Evolutionary conservation across 2,329 filamentous ascomycete species (phyloP).

Genomic region (Ascochyta viciae-villosae): DNA sequence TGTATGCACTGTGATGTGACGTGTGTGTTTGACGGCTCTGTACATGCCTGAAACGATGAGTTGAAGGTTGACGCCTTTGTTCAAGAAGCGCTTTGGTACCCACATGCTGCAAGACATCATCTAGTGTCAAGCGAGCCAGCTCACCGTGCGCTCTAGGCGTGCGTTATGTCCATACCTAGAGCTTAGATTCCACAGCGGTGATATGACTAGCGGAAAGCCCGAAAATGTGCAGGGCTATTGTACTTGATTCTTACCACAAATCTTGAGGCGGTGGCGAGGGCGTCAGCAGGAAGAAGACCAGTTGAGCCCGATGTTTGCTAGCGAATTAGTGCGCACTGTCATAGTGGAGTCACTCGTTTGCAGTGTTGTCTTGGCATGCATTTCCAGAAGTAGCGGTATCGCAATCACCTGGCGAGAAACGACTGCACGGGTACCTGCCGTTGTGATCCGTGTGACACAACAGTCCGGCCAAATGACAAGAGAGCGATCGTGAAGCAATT

Average conservation of each 20-base stretch:
- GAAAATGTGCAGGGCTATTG: not conserved
- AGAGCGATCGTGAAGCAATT: constrained; percentile 12
- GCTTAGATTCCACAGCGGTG: not conserved
- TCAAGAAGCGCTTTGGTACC: constrained; percentile 12
- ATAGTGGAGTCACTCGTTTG: constrained; percentile 20
- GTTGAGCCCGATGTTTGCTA: constrained; percentile 16
- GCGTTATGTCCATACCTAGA: constrained; percentile 5
- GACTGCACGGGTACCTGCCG: constrained; percentile 28
- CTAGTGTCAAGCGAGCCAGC: constrained; percentile 21
- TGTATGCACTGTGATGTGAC: constrained; percentile 1
- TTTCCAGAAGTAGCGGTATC: constrained; percentile 13
- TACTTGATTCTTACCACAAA: constrained; percentile 2
- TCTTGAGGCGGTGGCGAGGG: constrained; percentile 13
- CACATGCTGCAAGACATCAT: constrained; percentile 22
- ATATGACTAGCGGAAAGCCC: constrained; percentile 7
- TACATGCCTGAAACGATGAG: not conserved
- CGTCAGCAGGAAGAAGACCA: constrained; percentile 6
- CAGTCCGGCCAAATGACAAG: not conserved
- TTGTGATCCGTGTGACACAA: constrained; percentile 2
- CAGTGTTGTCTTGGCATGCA: constrained; percentile 22
- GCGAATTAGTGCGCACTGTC: constrained; percentile 20
- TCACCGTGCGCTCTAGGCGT: constrained; percentile 16
- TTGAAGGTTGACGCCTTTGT: constrained; percentile 5
- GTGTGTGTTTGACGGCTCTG: not conserved
- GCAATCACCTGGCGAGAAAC: constrained; percentile 23